Evolutionary conservation across 2,329 filamentous ascomycete species (phyloP).

Genomic region (Fonsecaea multimorphosa): DNA sequence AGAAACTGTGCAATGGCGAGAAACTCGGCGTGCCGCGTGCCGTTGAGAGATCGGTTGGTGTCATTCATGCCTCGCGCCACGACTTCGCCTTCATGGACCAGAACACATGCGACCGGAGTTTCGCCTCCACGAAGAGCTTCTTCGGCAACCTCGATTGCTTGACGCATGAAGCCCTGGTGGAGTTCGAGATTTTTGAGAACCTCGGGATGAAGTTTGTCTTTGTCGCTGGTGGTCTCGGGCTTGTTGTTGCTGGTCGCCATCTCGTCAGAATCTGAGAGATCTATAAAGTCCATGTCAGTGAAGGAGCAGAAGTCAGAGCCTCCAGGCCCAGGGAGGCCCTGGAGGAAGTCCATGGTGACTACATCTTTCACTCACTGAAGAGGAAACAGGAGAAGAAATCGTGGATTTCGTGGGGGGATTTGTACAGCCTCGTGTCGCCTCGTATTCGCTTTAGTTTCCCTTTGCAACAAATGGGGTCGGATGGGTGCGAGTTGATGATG

Average conservation of each 20-base stretch:
- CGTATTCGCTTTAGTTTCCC: conserved; percentile 30
- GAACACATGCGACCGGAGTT: conserved; percentile 94
- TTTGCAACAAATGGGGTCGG: conserved; percentile 8
- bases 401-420: conserved; percentile 13
- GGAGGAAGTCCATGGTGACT: conserved; percentile 33
- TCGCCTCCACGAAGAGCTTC: conserved; percentile 84
- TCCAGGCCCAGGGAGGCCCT: conserved; percentile 24
- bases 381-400: conserved; percentile 22
- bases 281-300: conserved; percentile 18
- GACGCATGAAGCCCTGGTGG: conserved; percentile 41
- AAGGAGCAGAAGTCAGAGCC: conserved; percentile 18
- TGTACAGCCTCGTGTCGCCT: neutral
- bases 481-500: conserved; percentile 5
- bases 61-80: conserved; percentile 96
- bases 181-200: conserved; percentile 37
- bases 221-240: conserved; percentile 27
- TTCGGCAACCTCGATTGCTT: conserved; percentile 61
- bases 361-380: conserved; percentile 31
- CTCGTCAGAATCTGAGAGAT: conserved; percentile 32
- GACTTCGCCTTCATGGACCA: conserved; percentile 78
- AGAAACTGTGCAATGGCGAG: conserved; percentile 77
- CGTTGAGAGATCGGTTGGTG: conserved; percentile 85
- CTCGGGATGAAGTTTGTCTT: conserved; percentile 38
- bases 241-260: conserved; percentile 20
- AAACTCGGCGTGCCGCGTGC: conserved; percentile 94